Evolutionary conservation across 192 early-diverging fungal species (phyloP), one percentile per base, ranked within the genome.

Genomic region (Linnemannia zychae): DNA sequence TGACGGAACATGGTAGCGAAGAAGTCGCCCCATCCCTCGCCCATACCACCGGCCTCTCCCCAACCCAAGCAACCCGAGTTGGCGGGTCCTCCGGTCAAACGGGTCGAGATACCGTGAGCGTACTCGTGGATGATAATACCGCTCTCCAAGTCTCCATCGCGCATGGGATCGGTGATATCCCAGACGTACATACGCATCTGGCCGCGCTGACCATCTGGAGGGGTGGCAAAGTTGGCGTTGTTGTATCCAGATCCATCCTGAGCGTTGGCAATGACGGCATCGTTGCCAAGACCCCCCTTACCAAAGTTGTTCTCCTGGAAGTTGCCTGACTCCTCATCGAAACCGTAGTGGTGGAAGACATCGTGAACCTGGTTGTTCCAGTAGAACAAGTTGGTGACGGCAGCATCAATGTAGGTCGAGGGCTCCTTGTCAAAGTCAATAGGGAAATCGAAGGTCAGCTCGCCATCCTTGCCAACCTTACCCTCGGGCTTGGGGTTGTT

Each of bases 101-200:
- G 91, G 44, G 91, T 98, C 20, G 95, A 96, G 68, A 99, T 95
- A 67, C 98, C 98, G 78, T 99, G 98, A 16, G 95, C 92, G 78
- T 95, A 98, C 89, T 99, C 97, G 89, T 99, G 98, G 71, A 96
- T 95, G 40, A 97, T 92, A 84, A 98, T 98, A 66, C 97, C 97
- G 49, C 93, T 94, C 89, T 97, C 97, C 67, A 99, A 87, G 69
- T 97, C 96, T 50, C 96, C 96, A 84, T 99, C 98, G 44, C 97
- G 88, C 78, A 89, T 80, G 11, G 96, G 94, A 1, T 82, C 75
- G 5, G 93, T 93, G 24, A 89, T 82, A 73, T 96, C 94, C 98
- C 98, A 99, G 4, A 96, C 91, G 72, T 96, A 98, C 98, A 99
- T 99, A 67, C 96, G 93, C 98, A 99, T 99, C 78, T 94, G 90